Percentiles rank a stretch among this genome's conserved stretches.
Conservation (phyloP, 495 filamentous ascomycete genomes). For the Penicillium desertorum region DNA sequence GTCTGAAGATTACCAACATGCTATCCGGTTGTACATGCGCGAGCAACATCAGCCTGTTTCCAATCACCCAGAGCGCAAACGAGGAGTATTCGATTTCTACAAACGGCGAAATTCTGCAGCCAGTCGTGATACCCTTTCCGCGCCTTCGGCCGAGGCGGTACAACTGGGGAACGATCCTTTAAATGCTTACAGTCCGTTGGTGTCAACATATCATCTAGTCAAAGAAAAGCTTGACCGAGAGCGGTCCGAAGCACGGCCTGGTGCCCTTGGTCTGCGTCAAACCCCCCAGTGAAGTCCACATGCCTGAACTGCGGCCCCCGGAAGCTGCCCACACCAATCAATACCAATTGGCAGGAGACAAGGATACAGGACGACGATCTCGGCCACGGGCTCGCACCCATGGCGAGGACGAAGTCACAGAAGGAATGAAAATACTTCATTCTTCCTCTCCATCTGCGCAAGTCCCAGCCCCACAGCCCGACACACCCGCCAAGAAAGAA, state of each 20-base stretch:
- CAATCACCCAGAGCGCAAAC: conserved; percentile 77
- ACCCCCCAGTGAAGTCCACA: conserved; percentile 59
- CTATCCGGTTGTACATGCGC: conserved; percentile 65
- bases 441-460: conserved; percentile 53
- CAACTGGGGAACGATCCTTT: conserved; percentile 81
- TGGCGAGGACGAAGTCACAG: conserved; percentile 87
- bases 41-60: conserved; percentile 58
- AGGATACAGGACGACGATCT: conserved; percentile 71
- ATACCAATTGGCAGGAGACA: conserved; percentile 82
- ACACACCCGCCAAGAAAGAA: conserved; percentile 75
- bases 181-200: conserved; percentile 88
- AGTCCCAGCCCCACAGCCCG: conserved; percentile 56
- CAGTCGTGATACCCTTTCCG: conserved; percentile 87
- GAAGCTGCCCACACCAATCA: conserved; percentile 91
- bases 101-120: conserved; percentile 82
- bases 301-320: conserved; percentile 76
- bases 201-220: conserved; percentile 95
- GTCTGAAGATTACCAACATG: conserved; percentile 88
- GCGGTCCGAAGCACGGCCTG: conserved; percentile 60
- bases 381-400: conserved; percentile 88
- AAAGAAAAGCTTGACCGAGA: conserved; percentile 92
- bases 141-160: conserved; percentile 78
- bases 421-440: conserved; percentile 72
- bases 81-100: conserved; percentile 96
- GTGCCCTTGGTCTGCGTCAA: conserved; percentile 55